These are phyloP conservation scores for Vanrija pseudolonga DNA, from an alignment of 1,284 basidiomycete genomes.

Conservation along the genomic window DNA sequence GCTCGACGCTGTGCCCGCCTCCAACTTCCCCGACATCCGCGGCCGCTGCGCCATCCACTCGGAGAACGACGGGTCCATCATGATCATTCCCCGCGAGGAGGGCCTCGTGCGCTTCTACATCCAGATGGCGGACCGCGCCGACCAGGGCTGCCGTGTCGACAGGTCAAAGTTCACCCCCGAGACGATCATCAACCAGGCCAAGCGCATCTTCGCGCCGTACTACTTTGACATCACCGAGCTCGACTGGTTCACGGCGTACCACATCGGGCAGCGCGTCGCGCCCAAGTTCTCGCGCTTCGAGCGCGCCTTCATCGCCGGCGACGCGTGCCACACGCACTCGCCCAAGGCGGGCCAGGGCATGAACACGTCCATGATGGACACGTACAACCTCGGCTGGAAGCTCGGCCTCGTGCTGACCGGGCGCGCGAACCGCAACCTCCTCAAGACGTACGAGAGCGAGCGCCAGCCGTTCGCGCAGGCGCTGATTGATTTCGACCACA, in stretches of 20 bases:
- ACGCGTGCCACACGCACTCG: constrained; percentile 40
- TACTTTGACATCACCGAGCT: constrained; percentile 32
- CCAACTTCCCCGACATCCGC: constrained; percentile 24
- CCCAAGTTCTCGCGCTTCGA: constrained; percentile 21
- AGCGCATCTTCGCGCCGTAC: constrained; percentile 39
- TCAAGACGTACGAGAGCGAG: constrained; percentile 53
- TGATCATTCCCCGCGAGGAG: constrained; percentile 23
- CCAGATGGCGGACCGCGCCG: constrained; percentile 15
- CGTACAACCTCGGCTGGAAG: constrained; percentile 53
- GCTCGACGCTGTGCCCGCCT: constrained; percentile 19
- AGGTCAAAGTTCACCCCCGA: constrained; percentile 31
- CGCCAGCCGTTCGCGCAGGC: constrained; percentile 36
- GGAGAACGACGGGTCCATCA: constrained; percentile 15
- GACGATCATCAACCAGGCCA: constrained; percentile 31
- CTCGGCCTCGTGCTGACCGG: constrained; percentile 52
- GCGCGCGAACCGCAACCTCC: constrained; percentile 44
- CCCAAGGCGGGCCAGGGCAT: constrained; percentile 43
- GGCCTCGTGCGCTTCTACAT: constrained; percentile 23
- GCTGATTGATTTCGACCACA: constrained; percentile 38
- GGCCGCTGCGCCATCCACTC: constrained; percentile 22
- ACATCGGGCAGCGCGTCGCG: constrained; percentile 40
- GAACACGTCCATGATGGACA: constrained; percentile 39
- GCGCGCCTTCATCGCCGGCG: constrained; percentile 42
- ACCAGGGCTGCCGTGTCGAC: constrained; percentile 17
- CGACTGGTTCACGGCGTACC: constrained; percentile 45